Evolutionary conservation across 805 yeast genomes (phyloP), one percentile per base, ranked within the genome.

Genomic region (Candida hispaniensis): DNA sequence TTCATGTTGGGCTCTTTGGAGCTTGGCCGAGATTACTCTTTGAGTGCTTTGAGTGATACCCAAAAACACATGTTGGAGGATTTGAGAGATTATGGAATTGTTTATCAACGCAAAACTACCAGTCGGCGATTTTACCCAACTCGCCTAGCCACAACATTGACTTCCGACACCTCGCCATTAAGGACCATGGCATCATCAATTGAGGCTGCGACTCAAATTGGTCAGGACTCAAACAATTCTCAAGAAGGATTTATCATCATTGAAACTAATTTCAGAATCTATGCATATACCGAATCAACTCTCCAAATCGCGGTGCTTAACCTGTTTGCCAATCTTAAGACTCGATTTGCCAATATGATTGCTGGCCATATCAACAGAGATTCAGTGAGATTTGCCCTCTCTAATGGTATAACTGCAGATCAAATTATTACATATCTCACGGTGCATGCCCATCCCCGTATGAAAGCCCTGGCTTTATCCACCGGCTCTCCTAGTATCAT

Each of bases 1-100:
- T 91, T 91, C 59, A 77, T 88, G 73, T 62, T 91, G 26, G 97
- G 97, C 5, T 80, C 95, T 2, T 62, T 91, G 34, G 96, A 91
- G 51, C 61, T 88, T 15, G 97, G 98, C 2, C 75, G 78, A 45
- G 85, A 83, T 18, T 88, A 91, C 50, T 71, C 83, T 0, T 67
- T 77, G 2, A 60, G 71, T 3, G 73, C 76, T 30, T 57, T 91
- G 26, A 75, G 79, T 39, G 77, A 70, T 13, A 85, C 96, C 0
- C 97, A 91, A 54, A 56, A 73, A 26, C 72, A 74, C 38, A 79
- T 91, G 91, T 64, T 91, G 50, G 82, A 79, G 26, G 97, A 91
- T 55, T 66, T 91, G 44, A 65, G 82, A 29, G 97, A 91, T 53
- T 86, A 82, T 50, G 98, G 98, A 0, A 61, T 91, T 33, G 83